Evolutionary conservation across 768 basidiomycete species (phyloP), one percentile per base, ranked within the genome.

Genomic region (Amanita brunnescens): DNA sequence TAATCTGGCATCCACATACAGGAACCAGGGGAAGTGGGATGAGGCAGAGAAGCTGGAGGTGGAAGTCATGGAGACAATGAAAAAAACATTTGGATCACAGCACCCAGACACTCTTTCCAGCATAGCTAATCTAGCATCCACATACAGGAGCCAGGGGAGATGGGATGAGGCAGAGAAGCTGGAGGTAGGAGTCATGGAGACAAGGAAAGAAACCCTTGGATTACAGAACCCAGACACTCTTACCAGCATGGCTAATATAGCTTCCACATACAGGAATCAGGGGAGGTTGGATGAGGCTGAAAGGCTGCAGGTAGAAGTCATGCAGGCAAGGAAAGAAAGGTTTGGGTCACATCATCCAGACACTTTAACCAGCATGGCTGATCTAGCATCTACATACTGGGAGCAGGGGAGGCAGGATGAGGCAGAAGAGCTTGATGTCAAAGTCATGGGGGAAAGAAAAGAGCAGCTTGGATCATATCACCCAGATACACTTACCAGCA

Each of bases 1-100:
- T 29, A 56, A 47, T 51, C 55, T 54, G 20, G 55, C 55, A 34
- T 30, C 42, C n/a, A 37, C 41, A 52, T 50, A 50, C 42, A 35
- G 18, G 9, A 18, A 48, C 12, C 52, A 34, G 24, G 55, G 53
- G 21, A 46, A n/a, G 26, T 45, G n/a, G 21, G 1, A 35, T 47
- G 46, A 47, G 14, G 30, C 46, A 37, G 46, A 47, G 46, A 35
- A 47, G 33, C 32, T 47, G 33, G 10, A 34, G 6, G 14, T 14
- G 12, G 9, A 21, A 18, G 30, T 35, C 6, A 16, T 34, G n/a
- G 46, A 47, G n/a, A 7, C 14, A 35, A 20, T 9, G 32, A 2
- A 34, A 21, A 24, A 3, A 14, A 23, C 4, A 18, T 10, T 38
- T 38, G 37, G 37, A 8, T 3, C 16, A 38, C 3, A 38, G n/a